Percentiles rank a stretch among this genome's conserved stretches.
Evolutionary conservation across 2,329 filamentous ascomycete genomes (phyloP).

Genomic region (Aureobasidium sp.): DNA sequence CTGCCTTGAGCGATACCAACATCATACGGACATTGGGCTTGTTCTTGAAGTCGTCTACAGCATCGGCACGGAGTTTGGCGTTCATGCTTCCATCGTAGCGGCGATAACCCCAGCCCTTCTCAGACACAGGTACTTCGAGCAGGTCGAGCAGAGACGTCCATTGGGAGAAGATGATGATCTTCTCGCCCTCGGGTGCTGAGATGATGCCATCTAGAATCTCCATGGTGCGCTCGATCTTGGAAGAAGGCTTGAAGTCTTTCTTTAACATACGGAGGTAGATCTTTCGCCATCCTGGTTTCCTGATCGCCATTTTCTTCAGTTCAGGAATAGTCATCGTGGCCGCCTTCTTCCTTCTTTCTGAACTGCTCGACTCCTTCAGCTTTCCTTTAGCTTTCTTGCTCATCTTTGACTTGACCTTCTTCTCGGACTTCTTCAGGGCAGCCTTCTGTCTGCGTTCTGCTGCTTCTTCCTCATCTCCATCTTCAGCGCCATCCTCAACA

Average conservation of each 20-base stretch:
- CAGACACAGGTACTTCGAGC: constrained; percentile 62
- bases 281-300: constrained; percentile 57
- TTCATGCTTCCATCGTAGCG: constrained; percentile 75
- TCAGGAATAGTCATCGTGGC: constrained; percentile 49
- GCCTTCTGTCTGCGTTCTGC: constrained; percentile 12
- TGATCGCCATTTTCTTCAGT: constrained; percentile 59
- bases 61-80: constrained; percentile 56
- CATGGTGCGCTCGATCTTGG: constrained; percentile 64
- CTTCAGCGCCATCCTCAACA: constrained; percentile 38
- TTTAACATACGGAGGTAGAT: constrained; percentile 63
- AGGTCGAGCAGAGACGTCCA: constrained; percentile 75
- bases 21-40: constrained; percentile 52
- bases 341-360: constrained; percentile 30
- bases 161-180: constrained; percentile 76
- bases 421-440: constrained; percentile 13
- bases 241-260: constrained; percentile 64
- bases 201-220: constrained; percentile 40
- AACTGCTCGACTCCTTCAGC: constrained; percentile 35
- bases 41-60: constrained; percentile 61
- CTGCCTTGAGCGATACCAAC: constrained; percentile 71
- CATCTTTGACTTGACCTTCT: constrained; percentile 28
- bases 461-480: constrained; percentile 18
- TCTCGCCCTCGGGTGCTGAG: constrained; percentile 51
- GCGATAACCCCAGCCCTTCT: constrained; percentile 51
- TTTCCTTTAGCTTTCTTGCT: constrained; percentile 37